Evolutionary conservation across 768 basidiomycete genomes (phyloP), one percentile per base, ranked within the genome.

Genomic region (Mycena sanguinolenta): DNA sequence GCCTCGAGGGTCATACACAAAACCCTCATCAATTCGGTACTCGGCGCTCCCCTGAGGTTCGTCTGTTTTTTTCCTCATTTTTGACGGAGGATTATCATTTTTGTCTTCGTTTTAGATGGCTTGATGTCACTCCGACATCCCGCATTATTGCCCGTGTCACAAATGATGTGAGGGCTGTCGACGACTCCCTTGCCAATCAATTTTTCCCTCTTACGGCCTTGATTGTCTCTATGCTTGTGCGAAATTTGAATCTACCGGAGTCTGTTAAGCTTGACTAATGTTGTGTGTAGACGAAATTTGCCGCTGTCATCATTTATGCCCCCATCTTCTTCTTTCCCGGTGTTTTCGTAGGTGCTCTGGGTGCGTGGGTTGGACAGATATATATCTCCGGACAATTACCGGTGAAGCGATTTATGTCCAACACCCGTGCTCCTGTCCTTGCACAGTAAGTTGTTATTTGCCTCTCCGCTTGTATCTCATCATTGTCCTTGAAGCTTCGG

Each of bases 81-180:
- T 23, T 49, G n/a, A 49, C 28, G 42, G n/a, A 25, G 21, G 16
- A 25, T 36, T 25, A n/a, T n/a, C n/a, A n/a, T n/a, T n/a, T n/a
- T n/a, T n/a, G n/a, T n/a, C n/a, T 25, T 19, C 28, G 2, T 52
- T 36, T 21, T 12, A 79, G 84, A 80, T 84, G 62, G 64, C 75
- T 78, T 10, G 67, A 69, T 42, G 64, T 60, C 8, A 76, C 76
- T 1, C 71, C 75, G 13, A 63, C 70, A 6, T 67, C 72, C 16
- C 83, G 87, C 1, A 82, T 88, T 61, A 83, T 86, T 54, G 79
- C 84, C 19, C 79, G 87, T n/a, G 83, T 84, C 68, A 87, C 86
- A 0, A 82, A 84, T 62, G 86, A 87, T 73, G 83, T 87, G 17
- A 76, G 84, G 34, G 65, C 74, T 52, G 69, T 78, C 46, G 55